Evolutionary conservation across 345 rosid genomes (phyloP).

Genomic region (Toxicodendron radicans): DNA sequence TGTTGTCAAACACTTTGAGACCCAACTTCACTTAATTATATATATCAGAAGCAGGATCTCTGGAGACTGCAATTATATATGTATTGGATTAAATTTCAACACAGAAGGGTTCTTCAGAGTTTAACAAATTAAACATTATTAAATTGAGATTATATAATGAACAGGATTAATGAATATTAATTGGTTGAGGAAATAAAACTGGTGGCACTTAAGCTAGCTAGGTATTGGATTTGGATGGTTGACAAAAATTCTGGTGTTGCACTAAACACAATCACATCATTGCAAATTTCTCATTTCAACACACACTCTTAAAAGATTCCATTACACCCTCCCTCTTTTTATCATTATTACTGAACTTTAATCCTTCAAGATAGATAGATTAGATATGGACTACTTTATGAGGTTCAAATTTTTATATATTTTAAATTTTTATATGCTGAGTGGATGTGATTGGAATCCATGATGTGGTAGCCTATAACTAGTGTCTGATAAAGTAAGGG

Average conservation of each 20-base stretch:
- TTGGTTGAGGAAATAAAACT: too few relatives aligned
- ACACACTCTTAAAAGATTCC: too few relatives aligned
- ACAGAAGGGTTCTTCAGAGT: too few relatives aligned
- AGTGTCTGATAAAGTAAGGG: slow-evolving; percentile 35
- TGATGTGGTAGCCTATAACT: slow-evolving; percentile 20
- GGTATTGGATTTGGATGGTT: slow-evolving; percentile 12
- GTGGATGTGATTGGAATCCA: slow-evolving; percentile 27
- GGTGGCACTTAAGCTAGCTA: not conserved
- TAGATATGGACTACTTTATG: not conserved
- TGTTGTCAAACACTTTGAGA: too few relatives aligned
- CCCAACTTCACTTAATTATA: too few relatives aligned
- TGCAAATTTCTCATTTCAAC: slow-evolving; percentile 2
- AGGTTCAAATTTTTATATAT: not conserved
- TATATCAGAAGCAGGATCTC: too few relatives aligned
- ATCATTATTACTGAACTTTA: slow-evolving; percentile 14
- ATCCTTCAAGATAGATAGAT: not conserved
- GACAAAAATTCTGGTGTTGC: slow-evolving; percentile 31
- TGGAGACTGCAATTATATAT: too few relatives aligned
- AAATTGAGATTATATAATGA: too few relatives aligned
- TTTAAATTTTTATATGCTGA: not conserved
- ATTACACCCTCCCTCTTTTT: not conserved
- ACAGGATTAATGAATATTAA: too few relatives aligned
- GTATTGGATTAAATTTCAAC: too few relatives aligned
- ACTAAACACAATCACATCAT: slow-evolving; percentile 43
- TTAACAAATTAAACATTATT: too few relatives aligned